Percentiles rank a stretch among this genome's conserved stretches.
Evolutionary conservation across 352 stramenopile genomes (phyloP).

Genomic region (Pythium phragmiticola): DNA sequence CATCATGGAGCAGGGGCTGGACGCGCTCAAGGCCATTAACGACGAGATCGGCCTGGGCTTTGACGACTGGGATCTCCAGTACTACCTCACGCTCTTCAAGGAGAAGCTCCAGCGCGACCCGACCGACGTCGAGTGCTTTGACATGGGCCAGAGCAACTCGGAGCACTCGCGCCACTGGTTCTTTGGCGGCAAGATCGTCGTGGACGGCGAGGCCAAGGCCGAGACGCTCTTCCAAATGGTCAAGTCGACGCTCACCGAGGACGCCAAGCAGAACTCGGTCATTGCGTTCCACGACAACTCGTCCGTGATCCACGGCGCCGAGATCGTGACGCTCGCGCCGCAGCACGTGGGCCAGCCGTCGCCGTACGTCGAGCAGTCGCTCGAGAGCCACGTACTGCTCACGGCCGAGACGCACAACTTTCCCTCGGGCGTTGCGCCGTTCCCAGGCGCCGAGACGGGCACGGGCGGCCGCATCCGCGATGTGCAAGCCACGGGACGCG

Average conservation of each 20-base stretch:
- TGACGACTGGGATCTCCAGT: constrained; percentile 99
- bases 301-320: constrained; percentile 94
- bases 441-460: constrained; percentile 95
- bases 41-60: constrained; percentile 95
- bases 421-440: constrained; percentile 94
- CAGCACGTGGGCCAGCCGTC: constrained; percentile 64
- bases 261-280: constrained; percentile 91
- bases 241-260: constrained; percentile 94
- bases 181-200: constrained; percentile 98
- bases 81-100: constrained; percentile 97
- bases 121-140: constrained; percentile 99
- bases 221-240: constrained; percentile 99
- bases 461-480: constrained; percentile 98
- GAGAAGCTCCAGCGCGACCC: constrained; percentile 97
- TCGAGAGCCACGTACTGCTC: constrained; percentile 94
- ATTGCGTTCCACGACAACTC: constrained; percentile 99
- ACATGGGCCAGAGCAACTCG: constrained; percentile 98
- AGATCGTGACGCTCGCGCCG: constrained; percentile 85
- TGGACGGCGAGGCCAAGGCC: constrained; percentile 95
- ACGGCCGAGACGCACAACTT: constrained; percentile 99
- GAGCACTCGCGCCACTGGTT: constrained; percentile 99
- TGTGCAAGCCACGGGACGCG: constrained; percentile 97
- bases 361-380: constrained; percentile 53
- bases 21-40: constrained; percentile 96
- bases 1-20: constrained; percentile 93